phyloP scores from a whole-genome alignment of 495 filamentous ascomycete species.

The Cercophora samala region DNA sequence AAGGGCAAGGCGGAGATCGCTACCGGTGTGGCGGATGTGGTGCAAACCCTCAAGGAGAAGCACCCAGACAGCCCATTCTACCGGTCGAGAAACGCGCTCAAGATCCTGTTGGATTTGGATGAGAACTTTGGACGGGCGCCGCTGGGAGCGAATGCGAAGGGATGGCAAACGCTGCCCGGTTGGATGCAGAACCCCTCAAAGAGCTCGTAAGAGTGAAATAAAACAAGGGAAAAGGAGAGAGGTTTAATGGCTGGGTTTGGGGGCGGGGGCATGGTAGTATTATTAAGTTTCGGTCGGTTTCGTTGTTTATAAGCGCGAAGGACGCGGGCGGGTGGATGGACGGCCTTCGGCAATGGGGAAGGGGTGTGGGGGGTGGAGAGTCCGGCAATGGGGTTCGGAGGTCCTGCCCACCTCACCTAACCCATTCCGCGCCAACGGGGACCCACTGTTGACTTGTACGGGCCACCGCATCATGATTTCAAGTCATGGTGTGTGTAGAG shows the following conservation, averaged over 20 bases:
- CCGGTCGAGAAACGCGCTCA: constrained; percentile 88
- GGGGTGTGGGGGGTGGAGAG: not conserved
- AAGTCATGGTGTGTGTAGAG: too few relatives aligned
- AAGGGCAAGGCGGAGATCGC: constrained; percentile 37
- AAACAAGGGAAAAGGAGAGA: not conserved
- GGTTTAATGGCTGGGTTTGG: constrained; percentile 1
- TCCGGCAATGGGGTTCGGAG: constrained; percentile 3
- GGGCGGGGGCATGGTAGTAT: constrained; percentile 7
- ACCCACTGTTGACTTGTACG: not conserved
- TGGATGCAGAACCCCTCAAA: constrained; percentile 35
- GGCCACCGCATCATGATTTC: not conserved
- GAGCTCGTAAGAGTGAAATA: constrained; percentile 11
- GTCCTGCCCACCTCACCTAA: not conserved
- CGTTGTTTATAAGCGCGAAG: not conserved
- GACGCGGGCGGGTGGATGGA: not conserved
- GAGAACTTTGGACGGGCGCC: constrained; percentile 75
- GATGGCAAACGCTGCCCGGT: constrained; percentile 47
- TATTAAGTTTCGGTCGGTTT: constrained; percentile 14
- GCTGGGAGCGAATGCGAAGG: constrained; percentile 51
- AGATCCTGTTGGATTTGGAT: constrained; percentile 92
- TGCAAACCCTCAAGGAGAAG: constrained; percentile 46
- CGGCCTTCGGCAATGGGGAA: not conserved
- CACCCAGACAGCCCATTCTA: constrained; percentile 68
- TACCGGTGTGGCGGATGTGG: constrained; percentile 36
- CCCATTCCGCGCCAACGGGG: not conserved